A percentile compares a stretch with the other conserved stretches of the same genome.
phyloP scores from a whole-genome alignment of 2,329 filamentous ascomycete genomes.

The Cladosporium sp. region DNA sequence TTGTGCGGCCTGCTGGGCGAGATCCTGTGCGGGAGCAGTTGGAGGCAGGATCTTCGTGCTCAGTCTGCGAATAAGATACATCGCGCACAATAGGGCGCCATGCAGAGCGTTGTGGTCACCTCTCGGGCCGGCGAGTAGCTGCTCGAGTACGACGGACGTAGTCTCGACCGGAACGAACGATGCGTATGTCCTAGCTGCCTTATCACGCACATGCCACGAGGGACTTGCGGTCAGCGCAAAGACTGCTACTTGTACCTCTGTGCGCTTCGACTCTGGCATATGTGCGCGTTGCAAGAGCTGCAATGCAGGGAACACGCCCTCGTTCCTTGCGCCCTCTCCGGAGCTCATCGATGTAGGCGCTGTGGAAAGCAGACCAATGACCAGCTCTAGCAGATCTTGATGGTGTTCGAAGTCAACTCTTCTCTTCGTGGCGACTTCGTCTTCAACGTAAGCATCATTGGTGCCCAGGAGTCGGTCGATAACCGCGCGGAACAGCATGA shows the following conservation, averaged over 20 bases:
- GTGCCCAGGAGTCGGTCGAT: slow-evolving; percentile 78
- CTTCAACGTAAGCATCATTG: slow-evolving; percentile 63
- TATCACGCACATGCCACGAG: slow-evolving; percentile 80
- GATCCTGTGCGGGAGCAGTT: not conserved
- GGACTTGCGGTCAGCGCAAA: slow-evolving; percentile 64
- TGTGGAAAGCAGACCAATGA: slow-evolving; percentile 59
- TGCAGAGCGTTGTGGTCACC: slow-evolving; percentile 35
- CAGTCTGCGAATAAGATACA: slow-evolving; percentile 26
- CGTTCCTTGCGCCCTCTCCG: slow-evolving; percentile 38
- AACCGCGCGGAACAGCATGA: slow-evolving; percentile 83
- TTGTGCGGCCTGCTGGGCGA: not conserved
- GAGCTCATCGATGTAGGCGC: slow-evolving; percentile 11
- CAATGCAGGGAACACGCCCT: slow-evolving; percentile 79
- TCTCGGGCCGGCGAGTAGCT: slow-evolving; percentile 16
- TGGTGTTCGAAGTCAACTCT: slow-evolving; percentile 71
- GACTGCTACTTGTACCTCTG: slow-evolving; percentile 60
- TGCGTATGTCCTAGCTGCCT: slow-evolving; percentile 69
- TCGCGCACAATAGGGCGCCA: slow-evolving; percentile 35
- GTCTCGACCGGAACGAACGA: slow-evolving; percentile 31
- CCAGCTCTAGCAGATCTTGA: slow-evolving; percentile 62
- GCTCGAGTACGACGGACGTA: slow-evolving; percentile 13
- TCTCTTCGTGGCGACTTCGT: slow-evolving; percentile 48
- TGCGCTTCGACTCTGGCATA: slow-evolving; percentile 59
- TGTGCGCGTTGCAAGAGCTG: slow-evolving; percentile 74
- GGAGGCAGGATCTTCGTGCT: slow-evolving; percentile 5